Evolutionary conservation across 768 basidiomycete species (phyloP).

Genomic region (Trametes villosa): DNA sequence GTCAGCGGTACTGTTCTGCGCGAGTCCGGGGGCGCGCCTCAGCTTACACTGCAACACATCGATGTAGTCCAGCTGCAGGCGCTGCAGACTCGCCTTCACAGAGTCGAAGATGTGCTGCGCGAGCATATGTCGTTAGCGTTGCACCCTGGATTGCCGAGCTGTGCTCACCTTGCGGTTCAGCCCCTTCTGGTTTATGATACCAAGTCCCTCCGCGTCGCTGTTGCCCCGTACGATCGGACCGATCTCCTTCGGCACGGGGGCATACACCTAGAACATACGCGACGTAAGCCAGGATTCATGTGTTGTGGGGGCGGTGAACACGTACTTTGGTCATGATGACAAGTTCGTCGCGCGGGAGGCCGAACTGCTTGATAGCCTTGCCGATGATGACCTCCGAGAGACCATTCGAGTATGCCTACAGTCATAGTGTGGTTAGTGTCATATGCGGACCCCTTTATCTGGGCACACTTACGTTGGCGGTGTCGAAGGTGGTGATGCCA

Average conservation of each 20-base stretch:
- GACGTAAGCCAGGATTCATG: neutral
- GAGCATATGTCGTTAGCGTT: no score
- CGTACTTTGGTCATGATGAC: conserved; percentile 60
- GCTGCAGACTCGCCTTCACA: conserved; percentile 60
- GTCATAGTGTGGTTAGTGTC: no score
- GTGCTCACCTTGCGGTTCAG: conserved; percentile 34
- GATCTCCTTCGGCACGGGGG: neutral
- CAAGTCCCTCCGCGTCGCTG: no score
- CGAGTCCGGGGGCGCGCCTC: no score
- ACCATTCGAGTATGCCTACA: conserved; percentile 45
- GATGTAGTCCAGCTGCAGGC: conserved; percentile 75
- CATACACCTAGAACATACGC: conserved; percentile 15
- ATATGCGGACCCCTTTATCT: no score
- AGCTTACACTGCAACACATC: conserved; percentile 33
- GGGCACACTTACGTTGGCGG: conserved; percentile 34
- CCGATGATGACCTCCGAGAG: conserved; percentile 50
- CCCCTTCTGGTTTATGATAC: conserved; percentile 13
- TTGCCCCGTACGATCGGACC: neutral
- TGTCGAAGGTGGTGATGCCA: conserved; percentile 36
- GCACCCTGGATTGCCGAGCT: neutral
- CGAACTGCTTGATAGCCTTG: conserved; percentile 49
- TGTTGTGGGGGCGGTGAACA: neutral
- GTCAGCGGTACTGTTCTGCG: no score
- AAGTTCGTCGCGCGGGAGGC: conserved; percentile 51
- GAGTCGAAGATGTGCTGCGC: conserved; percentile 72